Base-by-base conservation (phyloP, 805 yeast genomes). In the Teunomyces kruisii region DNA sequence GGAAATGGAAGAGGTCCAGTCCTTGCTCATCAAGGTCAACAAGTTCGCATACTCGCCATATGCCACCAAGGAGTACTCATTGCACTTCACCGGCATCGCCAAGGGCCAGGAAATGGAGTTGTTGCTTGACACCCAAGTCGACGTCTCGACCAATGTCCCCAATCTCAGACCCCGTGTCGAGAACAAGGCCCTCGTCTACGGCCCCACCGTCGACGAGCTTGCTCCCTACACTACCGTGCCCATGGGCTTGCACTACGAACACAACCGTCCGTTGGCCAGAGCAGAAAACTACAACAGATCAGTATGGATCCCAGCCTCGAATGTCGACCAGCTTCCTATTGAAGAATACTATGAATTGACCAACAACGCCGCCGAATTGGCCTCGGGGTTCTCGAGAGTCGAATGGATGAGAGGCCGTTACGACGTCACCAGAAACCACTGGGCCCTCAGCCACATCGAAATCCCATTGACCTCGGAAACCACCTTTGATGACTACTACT, bases 281-380 rank as follows among this genome's bases (percentile, higher is more conserved):
- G 86, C 82, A 17, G 72, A 76, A 51, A 73, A 70, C 47, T 73
- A 89, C 49, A 72, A 79, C 47, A 79, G 97, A 60, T 86, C 86
- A 39, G 64, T 87, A 42, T 92, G 98, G 97, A 72, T 91, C 42
- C 92, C 97, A 2, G 96, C 90, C 51, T 62, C 70, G 77, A 89
- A 88, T 79, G 89, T 52, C 61, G 81, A 55, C 65, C 87, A 42
- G 58, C 86, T 47, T 78, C 88, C 62, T 32, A 73, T 89, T 50
- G 96, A 90, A 60, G 98, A 94, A 61, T 82, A 84, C 59, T 91
- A 89, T 62, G 92, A 89, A 67, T 55, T 90, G 29, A 74, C 82
- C 41, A 90, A 94, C 59, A 74, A 70, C 35, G 97, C 86, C 26
- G 95, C 96, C 2, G 69, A 72, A 49, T 74, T 94, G 54, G 67